Evolutionary conservation across 108 stramenopile genomes (phyloP).

Genomic region (Mayamaea pseudoterrestris): DNA sequence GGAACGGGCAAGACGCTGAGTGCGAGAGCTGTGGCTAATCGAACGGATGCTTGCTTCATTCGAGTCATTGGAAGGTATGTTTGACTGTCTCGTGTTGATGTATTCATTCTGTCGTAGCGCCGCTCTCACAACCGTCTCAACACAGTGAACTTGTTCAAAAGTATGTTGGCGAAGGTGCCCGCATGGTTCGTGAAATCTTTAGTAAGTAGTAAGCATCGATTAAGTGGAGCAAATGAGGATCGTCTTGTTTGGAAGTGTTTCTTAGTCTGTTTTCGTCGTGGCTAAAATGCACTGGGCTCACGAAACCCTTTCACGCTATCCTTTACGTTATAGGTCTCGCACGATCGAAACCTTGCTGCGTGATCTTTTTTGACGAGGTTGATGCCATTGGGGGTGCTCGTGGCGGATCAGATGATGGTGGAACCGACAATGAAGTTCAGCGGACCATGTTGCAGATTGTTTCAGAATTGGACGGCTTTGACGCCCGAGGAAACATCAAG

Average conservation of each 20-base stretch:
- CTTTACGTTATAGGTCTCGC: too few species aligned
- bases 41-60: constrained; percentile 98
- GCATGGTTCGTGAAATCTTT: constrained; percentile 99
- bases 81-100: too few species aligned
- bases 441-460: constrained; percentile 99
- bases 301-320: too few species aligned
- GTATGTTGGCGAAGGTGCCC: constrained; percentile 96
- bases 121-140: too few species aligned
- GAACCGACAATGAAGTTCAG: constrained; percentile 93
- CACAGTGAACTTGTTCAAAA: constrained; percentile 96
- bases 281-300: too few species aligned
- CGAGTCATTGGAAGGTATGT: constrained; percentile 93
- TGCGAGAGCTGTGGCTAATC: constrained; percentile 91
- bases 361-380: constrained; percentile 94
- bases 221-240: too few species aligned
- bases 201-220: too few species aligned
- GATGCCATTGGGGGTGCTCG: constrained; percentile 90
- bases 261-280: too few species aligned
- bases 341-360: constrained; percentile 92
- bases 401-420: constrained; percentile 67
- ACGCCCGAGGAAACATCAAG: constrained; percentile 97
- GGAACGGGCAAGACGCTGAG: constrained; percentile 93
- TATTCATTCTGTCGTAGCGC: too few species aligned
- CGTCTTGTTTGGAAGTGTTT: too few species aligned
- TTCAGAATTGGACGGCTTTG: constrained; percentile 96